Conservation (phyloP, 805 yeast species). For the Yarrowia sp. region DNA sequence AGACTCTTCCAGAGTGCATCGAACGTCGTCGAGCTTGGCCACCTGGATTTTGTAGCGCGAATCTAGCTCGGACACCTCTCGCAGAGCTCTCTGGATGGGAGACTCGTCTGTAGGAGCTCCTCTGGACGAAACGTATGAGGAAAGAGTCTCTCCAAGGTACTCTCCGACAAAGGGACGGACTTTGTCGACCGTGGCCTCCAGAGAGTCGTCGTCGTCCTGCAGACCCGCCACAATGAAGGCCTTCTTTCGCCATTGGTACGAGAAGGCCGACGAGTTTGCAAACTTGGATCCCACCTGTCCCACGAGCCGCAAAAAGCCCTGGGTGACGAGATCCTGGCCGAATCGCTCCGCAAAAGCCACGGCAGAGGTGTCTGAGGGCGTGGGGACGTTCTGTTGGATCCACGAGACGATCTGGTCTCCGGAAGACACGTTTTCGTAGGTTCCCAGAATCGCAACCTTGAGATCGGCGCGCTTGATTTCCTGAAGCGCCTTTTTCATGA, state of each 20-base stretch:
- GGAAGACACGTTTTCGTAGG: constrained; percentile 65
- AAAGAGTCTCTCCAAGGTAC: constrained; percentile 46
- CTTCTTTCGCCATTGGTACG: constrained; percentile 80
- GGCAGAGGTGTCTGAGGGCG: constrained; percentile 44
- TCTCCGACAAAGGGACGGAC: constrained; percentile 47
- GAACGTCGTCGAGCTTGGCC: constrained; percentile 63
- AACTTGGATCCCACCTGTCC: constrained; percentile 67
- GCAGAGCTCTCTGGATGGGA: constrained; percentile 58
- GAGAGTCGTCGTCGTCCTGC: constrained; percentile 40
- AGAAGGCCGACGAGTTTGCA: constrained; percentile 75
- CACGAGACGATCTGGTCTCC: constrained; percentile 69
- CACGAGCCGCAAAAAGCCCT: constrained; percentile 67
- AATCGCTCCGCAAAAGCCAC: constrained; percentile 69
- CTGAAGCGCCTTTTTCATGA: constrained; percentile 55
- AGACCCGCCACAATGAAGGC: constrained; percentile 64
- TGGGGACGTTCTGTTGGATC: constrained; percentile 58
- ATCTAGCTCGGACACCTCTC: constrained; percentile 68
- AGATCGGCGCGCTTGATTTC: constrained; percentile 62
- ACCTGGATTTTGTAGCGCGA: constrained; percentile 62
- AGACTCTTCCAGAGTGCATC: constrained; percentile 76
- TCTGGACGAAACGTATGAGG: constrained; percentile 43
- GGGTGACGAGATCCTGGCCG: constrained; percentile 72
- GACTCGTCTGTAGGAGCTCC: constrained; percentile 56
- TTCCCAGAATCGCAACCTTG: constrained; percentile 72
- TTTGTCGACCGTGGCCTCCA: constrained; percentile 37